Percentiles rank a stretch among this genome's conserved stretches.
phyloP scores from a whole-genome alignment of 179 eudicot species.

The Silene noctiflora region DNA sequence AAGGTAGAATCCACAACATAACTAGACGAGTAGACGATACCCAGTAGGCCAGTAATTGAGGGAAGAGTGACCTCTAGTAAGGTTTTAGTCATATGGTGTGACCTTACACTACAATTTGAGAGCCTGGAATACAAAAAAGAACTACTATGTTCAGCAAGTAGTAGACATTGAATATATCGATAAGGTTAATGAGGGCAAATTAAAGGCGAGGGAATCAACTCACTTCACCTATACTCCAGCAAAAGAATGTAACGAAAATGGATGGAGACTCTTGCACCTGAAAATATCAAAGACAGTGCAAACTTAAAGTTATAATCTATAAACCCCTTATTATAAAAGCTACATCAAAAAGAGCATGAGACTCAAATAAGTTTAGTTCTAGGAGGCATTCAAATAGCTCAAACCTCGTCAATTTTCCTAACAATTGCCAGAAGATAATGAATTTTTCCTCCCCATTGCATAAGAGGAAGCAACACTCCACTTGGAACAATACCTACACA shows the following conservation, averaged over 20 bases:
- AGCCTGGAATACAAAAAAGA: not conserved
- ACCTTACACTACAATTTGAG: too few relatives aligned
- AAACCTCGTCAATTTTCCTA: slow-evolving; percentile 55
- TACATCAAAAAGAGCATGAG: not conserved
- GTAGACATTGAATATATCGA: not conserved
- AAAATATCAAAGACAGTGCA: not conserved
- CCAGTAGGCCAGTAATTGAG: too few relatives aligned
- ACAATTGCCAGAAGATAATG: slow-evolving; percentile 68
- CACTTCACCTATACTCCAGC: slow-evolving; percentile 84
- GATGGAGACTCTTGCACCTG: slow-evolving; percentile 73
- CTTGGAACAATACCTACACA: slow-evolving; percentile 78
- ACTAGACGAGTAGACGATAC: too few relatives aligned
- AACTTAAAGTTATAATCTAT: not conserved
- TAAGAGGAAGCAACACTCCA: slow-evolving; percentile 72
- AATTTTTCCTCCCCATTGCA: slow-evolving; percentile 92
- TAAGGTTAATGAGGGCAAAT: not conserved
- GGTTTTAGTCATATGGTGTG: too few relatives aligned
- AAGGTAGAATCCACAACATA: not conserved
- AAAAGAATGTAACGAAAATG: slow-evolving; percentile 58
- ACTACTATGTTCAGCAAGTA: not conserved
- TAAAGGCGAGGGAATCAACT: slow-evolving; percentile 19
- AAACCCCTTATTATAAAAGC: not conserved
- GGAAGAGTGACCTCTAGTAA: too few relatives aligned
- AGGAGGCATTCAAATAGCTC: not conserved
- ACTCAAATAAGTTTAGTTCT: not conserved